phyloP scores from a whole-genome alignment of 306 rosid species.

The Cyamopsis tetragonoloba region DNA sequence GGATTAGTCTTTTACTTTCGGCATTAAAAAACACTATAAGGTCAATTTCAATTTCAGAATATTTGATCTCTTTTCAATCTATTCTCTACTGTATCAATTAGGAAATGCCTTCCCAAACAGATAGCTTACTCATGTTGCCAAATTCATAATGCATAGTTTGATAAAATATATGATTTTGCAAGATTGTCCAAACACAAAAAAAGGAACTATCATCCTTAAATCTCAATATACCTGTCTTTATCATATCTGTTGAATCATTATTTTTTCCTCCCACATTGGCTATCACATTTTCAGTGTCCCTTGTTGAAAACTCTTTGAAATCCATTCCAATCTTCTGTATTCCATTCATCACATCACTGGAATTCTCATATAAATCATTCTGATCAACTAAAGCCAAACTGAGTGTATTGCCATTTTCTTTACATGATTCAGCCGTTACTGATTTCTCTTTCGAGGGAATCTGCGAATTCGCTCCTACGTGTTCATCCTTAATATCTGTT shows the following conservation, averaged over 20 bases:
- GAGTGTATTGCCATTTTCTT: background rate
- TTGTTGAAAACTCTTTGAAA: background rate
- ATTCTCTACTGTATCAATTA: background rate
- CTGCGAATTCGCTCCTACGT: constrained; percentile 6
- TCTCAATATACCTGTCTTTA: constrained; percentile 16
- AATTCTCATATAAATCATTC: background rate
- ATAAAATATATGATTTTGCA: background rate
- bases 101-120: background rate
- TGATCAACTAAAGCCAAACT: constrained; percentile 12
- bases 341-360: background rate
- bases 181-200: background rate
- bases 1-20: too few relatives aligned
- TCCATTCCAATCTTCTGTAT: background rate
- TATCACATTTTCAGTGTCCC: background rate
- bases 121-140: background rate
- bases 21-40: too few relatives aligned
- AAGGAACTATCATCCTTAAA: background rate
- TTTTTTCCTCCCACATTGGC: background rate
- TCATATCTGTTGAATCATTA: constrained; percentile 6
- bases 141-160: background rate
- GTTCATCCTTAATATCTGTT: constrained; percentile 4
- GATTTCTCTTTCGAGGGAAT: constrained; percentile 10
- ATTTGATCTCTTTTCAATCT: too few relatives aligned
- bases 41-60: too few relatives aligned
- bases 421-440: background rate